Evolutionary conservation across 345 rosid species (phyloP), one percentile per base, ranked within the genome.

Genomic region (Salix caprea): DNA sequence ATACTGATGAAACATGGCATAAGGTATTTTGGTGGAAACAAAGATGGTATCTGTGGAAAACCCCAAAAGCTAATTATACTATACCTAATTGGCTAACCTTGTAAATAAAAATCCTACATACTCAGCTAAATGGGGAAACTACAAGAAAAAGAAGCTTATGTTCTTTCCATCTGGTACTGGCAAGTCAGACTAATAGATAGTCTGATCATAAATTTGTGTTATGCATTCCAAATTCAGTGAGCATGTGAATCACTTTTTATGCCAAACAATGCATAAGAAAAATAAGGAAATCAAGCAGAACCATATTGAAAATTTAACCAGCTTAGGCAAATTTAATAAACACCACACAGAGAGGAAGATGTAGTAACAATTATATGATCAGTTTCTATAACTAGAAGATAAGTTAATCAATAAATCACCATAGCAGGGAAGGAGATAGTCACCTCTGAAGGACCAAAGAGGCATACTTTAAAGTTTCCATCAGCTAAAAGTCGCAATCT

Each of bases 401-500:
- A 68, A 39, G 19, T 26, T 5, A 6, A 44, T 16, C 39, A 70
- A 70, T 19, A 37, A 50, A 71, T 26, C 40, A 15, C 13, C 48
- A 23, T 37, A 34, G 56, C 24, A 9, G 8, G n/a, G 10, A n/a
- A 21, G 36, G n/a, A 66, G 32, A 65, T 30, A 24, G 44, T 50
- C 79, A 90, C 97, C 97, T 93, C 99, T 54, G 98, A 86, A 74
- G 99, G 97, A 78, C 98, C 98, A 61, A 96, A 96, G 82, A 96
- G 90, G 87, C 99, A 96, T n/a, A 96, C 97, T 93, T 96, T 93
- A 80, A 93, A 91, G 89, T 93, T 96, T 67, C 99, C 99, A 87
- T 96, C 96, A 10, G 99, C 98, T 77, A 96, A 88, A 78, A 93
- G 94, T 78, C 98, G 89, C 87, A 96, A 82, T 82, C 99, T 88